Percentiles rank a stretch among this genome's conserved stretches.
phyloP scores from a whole-genome alignment of 768 basidiomycete genomes.

The Boletus reticulatus region DNA sequence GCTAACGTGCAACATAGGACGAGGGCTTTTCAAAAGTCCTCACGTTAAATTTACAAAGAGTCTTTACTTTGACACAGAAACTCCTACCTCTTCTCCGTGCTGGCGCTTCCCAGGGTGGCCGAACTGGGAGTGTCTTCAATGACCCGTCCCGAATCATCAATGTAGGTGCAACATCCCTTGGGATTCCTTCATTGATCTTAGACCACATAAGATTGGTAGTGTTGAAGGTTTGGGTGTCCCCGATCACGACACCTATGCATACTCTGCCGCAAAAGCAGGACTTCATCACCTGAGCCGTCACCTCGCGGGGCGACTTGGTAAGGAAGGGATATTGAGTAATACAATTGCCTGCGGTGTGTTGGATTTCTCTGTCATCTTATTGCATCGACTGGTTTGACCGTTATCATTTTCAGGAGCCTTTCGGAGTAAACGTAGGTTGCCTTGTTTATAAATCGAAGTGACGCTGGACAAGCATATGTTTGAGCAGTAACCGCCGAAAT shows the following conservation, averaged over 20 bases:
- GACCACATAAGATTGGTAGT: slow-evolving; percentile 49
- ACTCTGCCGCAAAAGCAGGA: slow-evolving; percentile 63
- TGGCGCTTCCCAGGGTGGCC: slow-evolving; percentile 41
- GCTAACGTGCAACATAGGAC: slow-evolving; percentile 36
- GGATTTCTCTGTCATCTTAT: neutral
- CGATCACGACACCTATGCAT: slow-evolving; percentile 60
- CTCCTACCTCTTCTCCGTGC: slow-evolving; percentile 54
- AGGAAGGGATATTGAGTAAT: slow-evolving; percentile 58
- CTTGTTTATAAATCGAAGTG: neutral
- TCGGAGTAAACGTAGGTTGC: slow-evolving; percentile 39
- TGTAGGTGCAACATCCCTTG: slow-evolving; percentile 31
- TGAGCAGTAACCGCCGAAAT: slow-evolving; percentile 53
- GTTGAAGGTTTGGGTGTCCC: slow-evolving; percentile 57
- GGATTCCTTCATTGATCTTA: neutral
- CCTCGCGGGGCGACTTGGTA: slow-evolving; percentile 54
- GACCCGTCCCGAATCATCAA: slow-evolving; percentile 63
- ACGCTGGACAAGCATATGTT: neutral
- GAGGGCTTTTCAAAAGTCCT: slow-evolving; percentile 59
- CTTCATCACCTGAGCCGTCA: slow-evolving; percentile 59
- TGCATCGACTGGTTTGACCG: neutral
- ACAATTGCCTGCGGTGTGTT: slow-evolving; percentile 57
- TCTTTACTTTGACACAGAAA: slow-evolving; percentile 63
- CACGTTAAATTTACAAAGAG: slow-evolving; percentile 59
- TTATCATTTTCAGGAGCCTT: slow-evolving; percentile 32
- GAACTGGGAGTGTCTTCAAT: slow-evolving; percentile 33